These are phyloP conservation scores for Metschnikowia corniflorae DNA, from an alignment of 805 yeast genomes.

Conservation along the genomic window DNA sequence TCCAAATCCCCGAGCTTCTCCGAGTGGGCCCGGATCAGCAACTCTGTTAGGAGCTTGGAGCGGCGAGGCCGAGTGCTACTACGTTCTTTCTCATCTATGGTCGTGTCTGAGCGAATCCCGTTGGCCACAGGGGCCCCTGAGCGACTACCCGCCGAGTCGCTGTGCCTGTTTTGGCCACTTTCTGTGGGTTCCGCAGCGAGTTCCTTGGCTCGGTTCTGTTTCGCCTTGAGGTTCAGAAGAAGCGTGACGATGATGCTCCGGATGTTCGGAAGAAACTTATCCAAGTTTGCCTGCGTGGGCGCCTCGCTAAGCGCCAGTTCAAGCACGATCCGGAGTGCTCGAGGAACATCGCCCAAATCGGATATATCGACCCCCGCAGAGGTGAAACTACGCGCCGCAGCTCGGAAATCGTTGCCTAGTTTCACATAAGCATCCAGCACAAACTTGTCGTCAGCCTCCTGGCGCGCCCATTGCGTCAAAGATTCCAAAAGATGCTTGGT, in stretches of 20 bases:
- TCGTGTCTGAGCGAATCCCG: neutral
- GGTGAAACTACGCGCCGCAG: constrained; percentile 75
- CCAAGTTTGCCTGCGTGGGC: constrained; percentile 80
- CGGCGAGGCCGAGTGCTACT: constrained; percentile 2
- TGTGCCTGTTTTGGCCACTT: neutral
- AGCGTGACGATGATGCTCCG: constrained; percentile 81
- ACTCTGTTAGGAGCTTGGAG: constrained; percentile 6
- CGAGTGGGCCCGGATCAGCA: constrained; percentile 1
- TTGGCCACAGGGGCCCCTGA: neutral
- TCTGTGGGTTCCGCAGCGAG: constrained; percentile 23
- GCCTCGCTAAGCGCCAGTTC: constrained; percentile 84
- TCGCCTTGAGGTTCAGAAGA: constrained; percentile 73
- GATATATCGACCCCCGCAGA: constrained; percentile 75
- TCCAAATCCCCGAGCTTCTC: neutral
- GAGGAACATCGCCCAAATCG: constrained; percentile 90
- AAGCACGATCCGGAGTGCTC: constrained; percentile 67
- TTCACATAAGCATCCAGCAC: constrained; percentile 90
- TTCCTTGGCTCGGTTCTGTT: constrained; percentile 58
- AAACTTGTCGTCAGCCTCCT: constrained; percentile 70
- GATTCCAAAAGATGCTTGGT: constrained; percentile 86
- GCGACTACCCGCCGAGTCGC: neutral
- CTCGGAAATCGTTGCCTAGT: constrained; percentile 89
- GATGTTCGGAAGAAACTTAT: constrained; percentile 75
- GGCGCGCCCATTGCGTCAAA: constrained; percentile 85
- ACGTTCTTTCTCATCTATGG: constrained; percentile 1